These are phyloP conservation scores for Calonectria hongkongensis DNA, from an alignment of 2,329 filamentous ascomycete genomes.

Conservation along the genomic window DNA sequence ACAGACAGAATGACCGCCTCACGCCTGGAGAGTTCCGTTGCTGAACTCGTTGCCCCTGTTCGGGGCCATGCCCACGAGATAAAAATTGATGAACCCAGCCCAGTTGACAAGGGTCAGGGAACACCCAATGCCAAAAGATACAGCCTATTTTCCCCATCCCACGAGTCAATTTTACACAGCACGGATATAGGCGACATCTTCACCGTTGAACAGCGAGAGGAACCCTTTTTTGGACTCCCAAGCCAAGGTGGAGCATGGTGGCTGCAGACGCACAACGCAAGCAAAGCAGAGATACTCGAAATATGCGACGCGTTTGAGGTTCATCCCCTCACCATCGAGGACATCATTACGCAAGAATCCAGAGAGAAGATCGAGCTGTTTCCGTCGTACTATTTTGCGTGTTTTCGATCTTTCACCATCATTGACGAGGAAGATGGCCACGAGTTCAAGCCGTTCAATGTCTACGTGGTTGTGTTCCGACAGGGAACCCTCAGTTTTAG, in stretches of 20 bases:
- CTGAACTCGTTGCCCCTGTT: neutral
- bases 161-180: slow-evolving; percentile 96
- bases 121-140: slow-evolving; percentile 80
- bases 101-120: neutral
- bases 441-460: slow-evolving; percentile 95
- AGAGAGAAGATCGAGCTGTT: slow-evolving; percentile 99
- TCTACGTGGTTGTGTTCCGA: slow-evolving; percentile 98
- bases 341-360: slow-evolving; percentile 95
- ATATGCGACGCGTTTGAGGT: slow-evolving; percentile 97
- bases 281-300: slow-evolving; percentile 90
- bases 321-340: slow-evolving; percentile 95
- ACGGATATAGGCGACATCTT: slow-evolving; percentile 91
- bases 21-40: neutral
- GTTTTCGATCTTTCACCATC: slow-evolving; percentile 92
- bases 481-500: slow-evolving; percentile 97
- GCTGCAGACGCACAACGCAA: slow-evolving; percentile 94
- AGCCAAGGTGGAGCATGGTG: slow-evolving; percentile 89
- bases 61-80: no score
- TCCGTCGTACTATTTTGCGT: slow-evolving; percentile 97
- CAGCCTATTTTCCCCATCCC: slow-evolving; percentile 97
- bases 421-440: slow-evolving; percentile 86
- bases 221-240: slow-evolving; percentile 86
- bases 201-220: slow-evolving; percentile 90
- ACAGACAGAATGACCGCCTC: neutral
- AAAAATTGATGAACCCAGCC: neutral